Evolutionary conservation across 345 rosid species (phyloP).

Genomic region (Syzygium grande): DNA sequence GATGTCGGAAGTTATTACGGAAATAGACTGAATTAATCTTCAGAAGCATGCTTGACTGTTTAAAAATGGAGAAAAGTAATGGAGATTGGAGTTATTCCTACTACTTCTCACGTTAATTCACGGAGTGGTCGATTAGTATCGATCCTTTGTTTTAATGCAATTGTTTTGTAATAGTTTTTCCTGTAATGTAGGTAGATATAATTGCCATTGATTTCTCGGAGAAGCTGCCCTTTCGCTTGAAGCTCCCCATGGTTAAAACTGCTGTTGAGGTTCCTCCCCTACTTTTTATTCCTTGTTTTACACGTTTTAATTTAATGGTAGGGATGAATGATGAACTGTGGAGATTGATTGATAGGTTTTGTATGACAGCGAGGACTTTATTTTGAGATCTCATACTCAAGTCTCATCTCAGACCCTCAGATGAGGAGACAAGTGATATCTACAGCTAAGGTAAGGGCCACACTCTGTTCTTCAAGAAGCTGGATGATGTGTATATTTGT

Average conservation of each 20-base stretch:
- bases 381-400: constrained; percentile 68
- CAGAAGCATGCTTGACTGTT: background rate
- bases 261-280: constrained; percentile 51
- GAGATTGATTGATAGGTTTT: background rate
- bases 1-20: accelerated
- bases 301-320: background rate
- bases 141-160: background rate
- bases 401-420: constrained; percentile 23
- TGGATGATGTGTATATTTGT: background rate
- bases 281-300: background rate
- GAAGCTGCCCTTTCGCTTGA: constrained; percentile 60
- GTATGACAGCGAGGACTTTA: constrained; percentile 62
- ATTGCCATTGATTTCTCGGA: constrained; percentile 62
- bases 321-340: background rate
- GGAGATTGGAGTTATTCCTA: background rate
- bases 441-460: background rate
- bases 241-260: constrained; percentile 48
- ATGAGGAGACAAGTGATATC: background rate
- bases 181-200: constrained; percentile 50
- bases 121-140: background rate
- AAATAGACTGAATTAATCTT: background rate
- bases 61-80: background rate
- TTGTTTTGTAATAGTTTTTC: background rate
- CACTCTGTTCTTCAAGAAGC: background rate
- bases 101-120: background rate